Base-by-base conservation (phyloP, 129 eudicot species). In the Flaveria bidentis region DNA sequence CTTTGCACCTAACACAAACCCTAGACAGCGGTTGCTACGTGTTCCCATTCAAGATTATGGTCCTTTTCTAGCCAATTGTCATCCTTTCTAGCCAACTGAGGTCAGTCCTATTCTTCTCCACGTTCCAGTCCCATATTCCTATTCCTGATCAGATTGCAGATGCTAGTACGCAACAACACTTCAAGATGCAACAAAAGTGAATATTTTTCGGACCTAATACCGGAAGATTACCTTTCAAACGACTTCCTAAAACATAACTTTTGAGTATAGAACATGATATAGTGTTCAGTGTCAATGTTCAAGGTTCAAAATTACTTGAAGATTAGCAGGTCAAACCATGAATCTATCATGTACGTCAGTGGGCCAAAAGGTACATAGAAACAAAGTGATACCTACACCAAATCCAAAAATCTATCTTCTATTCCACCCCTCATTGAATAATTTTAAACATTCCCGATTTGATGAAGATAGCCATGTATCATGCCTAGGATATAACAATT, bases 381-480 rank as follows among this genome's bases (percentile, higher is more conserved):
- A 33, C 39, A 20, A 53, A 56, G 20, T 69, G 74, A 17, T n/a
- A 46, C 26, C 56, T 56, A 58, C 58, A 74, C 57, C 44, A 74
- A 74, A 36, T 47, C 39, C 78, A 20, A 60, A 30, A 18, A 9
- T 61, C 47, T 45, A 45, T 16, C 25, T 60, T 60, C 58, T 15
- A 11, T 30, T 16, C 47, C 71, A 60, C 71, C 76, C 71, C 71
- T 75, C 25, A 45, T n/a, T 47, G 36, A 42, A 47, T 75, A 49
- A 12, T n/a, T 33, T 30, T 62, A 33, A 63, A 46, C 30, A 75
- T 47, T 36, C 79, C 62, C 30, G 47, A 74, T 63, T 45, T 62
- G 62, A 61, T 33, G 47, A 52, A 44, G 39, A 47, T 17, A 16
- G 68, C 49, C 79, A 75, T 65, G 39, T 75, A 49, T 49, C 45